A percentile compares a stretch with the other conserved stretches of the same genome.
These are phyloP conservation scores for Arbutus unedo DNA, from an alignment of 148 eudicot species.

Conservation along the genomic window DNA sequence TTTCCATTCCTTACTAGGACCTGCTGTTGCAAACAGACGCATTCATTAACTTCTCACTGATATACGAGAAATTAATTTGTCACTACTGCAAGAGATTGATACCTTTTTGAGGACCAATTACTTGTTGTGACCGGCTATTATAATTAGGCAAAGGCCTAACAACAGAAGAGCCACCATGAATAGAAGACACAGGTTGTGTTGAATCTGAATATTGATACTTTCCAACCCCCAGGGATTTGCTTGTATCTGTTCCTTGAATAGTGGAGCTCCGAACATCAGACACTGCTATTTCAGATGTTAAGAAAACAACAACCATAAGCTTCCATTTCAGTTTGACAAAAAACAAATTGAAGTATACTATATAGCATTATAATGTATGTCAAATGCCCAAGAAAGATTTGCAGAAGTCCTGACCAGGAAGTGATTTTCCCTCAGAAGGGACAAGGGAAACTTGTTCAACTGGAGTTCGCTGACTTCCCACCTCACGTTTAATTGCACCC, in stretches of 20 bases:
- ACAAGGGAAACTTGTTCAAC: constrained; percentile 28
- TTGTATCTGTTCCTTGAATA: constrained; percentile 36
- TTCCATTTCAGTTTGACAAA: not conserved
- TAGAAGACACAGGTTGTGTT: constrained; percentile 26
- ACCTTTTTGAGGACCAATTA: constrained; percentile 68
- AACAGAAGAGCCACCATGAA: constrained; percentile 39
- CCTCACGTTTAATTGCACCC: constrained; percentile 49
- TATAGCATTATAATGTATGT: not conserved
- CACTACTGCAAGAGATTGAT: not conserved
- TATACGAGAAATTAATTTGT: not conserved
- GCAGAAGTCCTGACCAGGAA: constrained; percentile 36
- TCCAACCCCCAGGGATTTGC: constrained; percentile 42
- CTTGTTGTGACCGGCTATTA: constrained; percentile 54
- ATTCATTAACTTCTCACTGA: not conserved
- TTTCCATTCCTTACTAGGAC: constrained; percentile 77
- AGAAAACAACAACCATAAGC: constrained; percentile 15
- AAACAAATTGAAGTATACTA: not conserved
- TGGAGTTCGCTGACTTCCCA: constrained; percentile 34
- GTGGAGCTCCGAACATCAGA: constrained; percentile 31
- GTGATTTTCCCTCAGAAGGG: constrained; percentile 40
- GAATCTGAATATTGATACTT: constrained; percentile 47
- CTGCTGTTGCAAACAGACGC: constrained; percentile 27
- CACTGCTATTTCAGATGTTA: constrained; percentile 21
- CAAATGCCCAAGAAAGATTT: not conserved
- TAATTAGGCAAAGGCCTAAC: constrained; percentile 62